These are phyloP conservation scores for Aspergillus incahuasiensis DNA, from an alignment of 495 filamentous ascomycete species.

Conservation along the genomic window DNA sequence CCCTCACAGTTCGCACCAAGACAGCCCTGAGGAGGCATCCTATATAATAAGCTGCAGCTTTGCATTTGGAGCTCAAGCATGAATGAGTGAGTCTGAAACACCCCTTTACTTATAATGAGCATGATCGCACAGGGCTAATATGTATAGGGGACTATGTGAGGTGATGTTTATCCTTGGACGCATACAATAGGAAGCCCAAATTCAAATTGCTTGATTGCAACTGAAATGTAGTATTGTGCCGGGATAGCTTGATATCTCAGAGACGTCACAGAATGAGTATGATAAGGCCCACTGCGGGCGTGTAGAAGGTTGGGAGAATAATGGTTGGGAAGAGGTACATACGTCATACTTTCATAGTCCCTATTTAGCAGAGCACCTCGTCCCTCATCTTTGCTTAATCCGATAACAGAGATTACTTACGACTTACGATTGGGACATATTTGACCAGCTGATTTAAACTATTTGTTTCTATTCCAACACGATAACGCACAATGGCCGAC, in stretches of 20 bases:
- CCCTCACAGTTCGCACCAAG: no score
- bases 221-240: no score
- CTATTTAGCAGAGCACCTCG: neutral
- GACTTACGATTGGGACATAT: neutral
- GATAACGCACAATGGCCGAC: neutral
- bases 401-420: neutral
- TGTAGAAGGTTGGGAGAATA: neutral
- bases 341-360: constrained; percentile 1
- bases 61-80: no score
- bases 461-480: no score
- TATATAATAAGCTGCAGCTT: no score
- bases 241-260: neutral
- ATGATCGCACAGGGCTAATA: no score
- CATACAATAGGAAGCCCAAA: neutral
- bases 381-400: neutral
- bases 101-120: no score
- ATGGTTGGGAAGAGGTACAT: neutral
- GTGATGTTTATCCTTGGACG: no score
- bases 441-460: neutral
- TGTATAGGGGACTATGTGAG: neutral
- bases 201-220: neutral
- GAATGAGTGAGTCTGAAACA: no score
- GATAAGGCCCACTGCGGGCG: no score
- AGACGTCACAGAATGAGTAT: no score
- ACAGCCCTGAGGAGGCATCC: no score